Evolutionary conservation across 306 rosid species (phyloP), one percentile per base, ranked within the genome.

Genomic region (Dryas drummondii): DNA sequence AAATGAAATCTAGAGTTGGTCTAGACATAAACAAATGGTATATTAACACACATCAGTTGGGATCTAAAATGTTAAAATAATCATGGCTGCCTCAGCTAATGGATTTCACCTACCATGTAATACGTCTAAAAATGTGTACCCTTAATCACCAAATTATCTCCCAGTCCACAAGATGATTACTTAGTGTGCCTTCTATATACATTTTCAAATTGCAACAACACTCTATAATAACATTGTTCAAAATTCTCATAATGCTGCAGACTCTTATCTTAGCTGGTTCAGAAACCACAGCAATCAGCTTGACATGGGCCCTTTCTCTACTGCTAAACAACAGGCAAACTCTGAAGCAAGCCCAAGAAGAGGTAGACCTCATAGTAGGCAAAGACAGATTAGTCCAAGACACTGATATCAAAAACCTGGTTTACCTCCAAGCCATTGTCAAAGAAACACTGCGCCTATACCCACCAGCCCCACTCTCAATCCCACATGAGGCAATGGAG

Each of bases 401-500:
- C 15, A 27, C 76, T 0, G 89, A 90, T 19, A 56, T 81, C 1
- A 84, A 82, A 71, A 79, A 78, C 41, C 22, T 87, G 1, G 75
- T 49, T 17, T 90, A 87, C 68, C 68, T 86, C 13, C 88, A 86
- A 82, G 90, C 92, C 66, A 77, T 86, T 12, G 32, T 80, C 14
- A 90, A 84, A 59, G 92, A 90, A 82, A 82, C 88, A 0, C 10
- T 90, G 2, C 82, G 88, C 14, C 22, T 87, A 9, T 87, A 84
- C 72, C 92, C 92, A 1, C 73, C 96, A 3, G 90, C 77, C 0
- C 96, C 86, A 1, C 62, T 90, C 2, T 59, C 85, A 22, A 75
- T 87, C 2, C 92, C 90, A 4, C 96, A 87, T 11, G 85, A 86
- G 65, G 90, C 89, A n/a, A 79, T 42, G 45, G 78, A 87, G 76